Evolutionary conservation across 768 basidiomycete species (phyloP), one percentile per base, ranked within the genome.

Genomic region (Leccinum boreale): DNA sequence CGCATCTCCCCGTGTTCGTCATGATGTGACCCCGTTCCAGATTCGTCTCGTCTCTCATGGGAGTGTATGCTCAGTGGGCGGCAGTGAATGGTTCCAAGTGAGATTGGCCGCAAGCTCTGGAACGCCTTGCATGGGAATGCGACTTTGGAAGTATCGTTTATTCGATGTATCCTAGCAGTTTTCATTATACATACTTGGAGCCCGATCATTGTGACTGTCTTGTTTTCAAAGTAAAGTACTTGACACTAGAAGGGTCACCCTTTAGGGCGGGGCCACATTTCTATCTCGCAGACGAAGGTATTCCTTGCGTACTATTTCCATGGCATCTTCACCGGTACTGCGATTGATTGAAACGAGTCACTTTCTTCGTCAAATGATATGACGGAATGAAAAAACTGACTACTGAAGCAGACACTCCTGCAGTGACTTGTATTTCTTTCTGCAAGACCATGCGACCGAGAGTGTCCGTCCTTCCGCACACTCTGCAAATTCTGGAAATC

Each of bases 371-470:
- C 33, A 19, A 26, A 45, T 3, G 15, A 39, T 19, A 11, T 7
- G 5, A 52, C 33, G 23, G 23, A 2, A 50, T 52, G 4, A 42
- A 24, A 35, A 8, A 17, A 78, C 90, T 67, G 67, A 94, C 92
- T 83, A 92, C 69, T 85, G 83, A 14, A 86, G 66, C 82, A 95
- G 87, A 69, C 93, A 95, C 1, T 81, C 79, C 67, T 94, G 89
- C 45, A 94, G 78, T 12, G 73, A 77, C 64, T 82, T 85, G 54
- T 90, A 82, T 67, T 86, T 80, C 31, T 78, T 78, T 67, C 80
- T 84, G 68, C 93, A 95, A 23, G 85, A 83, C 93, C 93, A 95
- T 14, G 86, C 87, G 24, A 94, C 87, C 5, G 92, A 91, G 52
- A 95, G 73, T 3, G 87, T 90, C 8, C 93, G 83, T 8, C 91